phyloP scores from a whole-genome alignment of 2,329 filamentous ascomycete species.

The Pyrenochaeta sp. region DNA sequence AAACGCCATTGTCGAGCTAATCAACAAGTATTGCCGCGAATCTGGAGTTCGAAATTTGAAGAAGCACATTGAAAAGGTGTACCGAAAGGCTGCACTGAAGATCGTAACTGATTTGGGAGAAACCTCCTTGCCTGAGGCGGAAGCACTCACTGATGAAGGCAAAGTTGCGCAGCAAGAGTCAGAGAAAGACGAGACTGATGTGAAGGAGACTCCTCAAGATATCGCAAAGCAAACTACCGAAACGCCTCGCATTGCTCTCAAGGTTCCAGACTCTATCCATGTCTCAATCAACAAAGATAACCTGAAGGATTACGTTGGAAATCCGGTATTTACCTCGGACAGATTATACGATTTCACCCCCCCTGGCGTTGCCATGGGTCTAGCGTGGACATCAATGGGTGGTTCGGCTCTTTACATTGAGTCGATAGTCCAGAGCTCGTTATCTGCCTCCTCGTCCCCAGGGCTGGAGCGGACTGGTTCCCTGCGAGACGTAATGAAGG shows the following conservation, averaged over 20 bases:
- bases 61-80: constrained; percentile 99
- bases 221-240: constrained; percentile 68
- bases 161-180: constrained; percentile 77
- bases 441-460: constrained; percentile 76
- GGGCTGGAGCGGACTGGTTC: constrained; percentile 93
- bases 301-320: constrained; percentile 95
- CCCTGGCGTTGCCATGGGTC: constrained; percentile 93
- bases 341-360: constrained; percentile 93
- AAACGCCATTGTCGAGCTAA: constrained; percentile 91
- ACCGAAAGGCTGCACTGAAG: constrained; percentile 94
- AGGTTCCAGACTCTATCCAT: constrained; percentile 86
- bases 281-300: constrained; percentile 88
- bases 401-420: constrained; percentile 97
- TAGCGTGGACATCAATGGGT: constrained; percentile 97
- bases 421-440: constrained; percentile 86
- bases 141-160: constrained; percentile 84
- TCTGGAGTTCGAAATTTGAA: constrained; percentile 97
- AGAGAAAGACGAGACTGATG: constrained; percentile 69
- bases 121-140: constrained; percentile 78
- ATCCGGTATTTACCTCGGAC: constrained; percentile 94
- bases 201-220: constrained; percentile 66
- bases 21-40: constrained; percentile 98
- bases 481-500: constrained; percentile 96
- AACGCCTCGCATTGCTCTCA: constrained; percentile 75
- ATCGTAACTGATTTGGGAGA: constrained; percentile 96